Evolutionary conservation across 495 filamentous ascomycete genomes (phyloP), one percentile per base, ranked within the genome.

Genomic region (Corynascus novoguineensis): DNA sequence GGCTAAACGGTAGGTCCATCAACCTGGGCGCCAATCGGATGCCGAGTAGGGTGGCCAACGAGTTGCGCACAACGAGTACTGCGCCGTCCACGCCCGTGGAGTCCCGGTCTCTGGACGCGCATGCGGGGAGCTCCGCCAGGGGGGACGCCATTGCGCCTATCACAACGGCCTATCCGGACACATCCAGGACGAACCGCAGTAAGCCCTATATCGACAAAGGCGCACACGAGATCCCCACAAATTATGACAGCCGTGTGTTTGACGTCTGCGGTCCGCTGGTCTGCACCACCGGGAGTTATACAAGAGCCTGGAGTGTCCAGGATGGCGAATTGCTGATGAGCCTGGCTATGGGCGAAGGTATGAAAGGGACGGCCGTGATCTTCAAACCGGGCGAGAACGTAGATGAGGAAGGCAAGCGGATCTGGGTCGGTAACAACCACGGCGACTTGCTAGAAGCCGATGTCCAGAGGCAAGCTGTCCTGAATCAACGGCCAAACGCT

Each of bases 361-460:
- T 87, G 50, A 92, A 87, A 65, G 83, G 86, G 31, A 83, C 89
- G 15, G 84, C 92, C 15, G 69, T 97, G 2, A 79, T 85, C 4
- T 98, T 98, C 70, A 95, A 92, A 69, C 89, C 92, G 8, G 82
- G 86, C 0, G 70, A 73, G 22, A 81, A 82, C 45, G 75, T 90
- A 7, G 81, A 86, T 55, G 86, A 92, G 42, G 92, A 97, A 69
- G 92, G 92, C 11, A 75, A 78, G 44, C 80, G 85, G 14, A 59
- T 98, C n/a, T 98, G 93, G 93, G 78, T 98, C 15, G 93, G 93
- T 0, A 96, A 84, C 29, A 95, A 83, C 63, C 71, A 80, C 44
- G 93, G 93, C 25, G 95, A 97, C 57, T 72, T 98, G 17, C 80
- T 92, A 42, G 93, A 98, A 72, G 75, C 95, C 45, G 90, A 97